Percentiles rank a stretch among this genome's conserved stretches.
Conservation (phyloP, 768 basidiomycete species). For the Coprinopsis strossmayeri region DNA sequence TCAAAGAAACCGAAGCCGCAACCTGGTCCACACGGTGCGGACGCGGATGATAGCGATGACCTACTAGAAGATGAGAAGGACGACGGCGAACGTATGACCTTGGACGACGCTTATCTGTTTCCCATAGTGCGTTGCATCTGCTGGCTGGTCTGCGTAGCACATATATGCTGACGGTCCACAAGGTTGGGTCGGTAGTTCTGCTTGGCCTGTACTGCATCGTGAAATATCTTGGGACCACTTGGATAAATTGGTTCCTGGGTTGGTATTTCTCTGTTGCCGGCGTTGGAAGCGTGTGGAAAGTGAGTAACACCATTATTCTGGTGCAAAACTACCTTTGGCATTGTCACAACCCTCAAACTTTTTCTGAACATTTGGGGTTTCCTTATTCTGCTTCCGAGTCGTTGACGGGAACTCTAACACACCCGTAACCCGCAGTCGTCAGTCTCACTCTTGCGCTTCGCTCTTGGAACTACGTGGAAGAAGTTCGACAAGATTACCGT, state of each 20-base stretch:
- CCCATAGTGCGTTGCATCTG: conserved; percentile 50
- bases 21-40: no score
- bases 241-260: conserved; percentile 77
- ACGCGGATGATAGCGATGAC: conserved; percentile 6
- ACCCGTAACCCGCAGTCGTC: conserved; percentile 32
- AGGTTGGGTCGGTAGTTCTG: conserved; percentile 68
- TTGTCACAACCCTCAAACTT: conserved; percentile 5
- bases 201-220: conserved; percentile 65
- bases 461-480: conserved; percentile 53
- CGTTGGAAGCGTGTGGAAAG: conserved; percentile 65
- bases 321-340: conserved; percentile 2
- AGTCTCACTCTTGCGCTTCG: conserved; percentile 42
- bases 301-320: conserved; percentile 22
- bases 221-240: conserved; percentile 70
- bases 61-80: conserved; percentile 52
- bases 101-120: conserved; percentile 68
- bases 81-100: conserved; percentile 55
- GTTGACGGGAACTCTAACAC: background rate
- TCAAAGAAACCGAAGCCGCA: no score
- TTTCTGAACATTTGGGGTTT: conserved; percentile 5
- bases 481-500: conserved; percentile 42
- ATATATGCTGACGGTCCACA: conserved; percentile 3
- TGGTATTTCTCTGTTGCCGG: conserved; percentile 70
- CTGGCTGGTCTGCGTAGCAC: conserved; percentile 1
- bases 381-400: background rate